Percentiles rank a stretch among this genome's conserved stretches.
Evolutionary conservation across 2,329 filamentous ascomycete species (phyloP).

Genomic region (Penicillium digitatum): DNA sequence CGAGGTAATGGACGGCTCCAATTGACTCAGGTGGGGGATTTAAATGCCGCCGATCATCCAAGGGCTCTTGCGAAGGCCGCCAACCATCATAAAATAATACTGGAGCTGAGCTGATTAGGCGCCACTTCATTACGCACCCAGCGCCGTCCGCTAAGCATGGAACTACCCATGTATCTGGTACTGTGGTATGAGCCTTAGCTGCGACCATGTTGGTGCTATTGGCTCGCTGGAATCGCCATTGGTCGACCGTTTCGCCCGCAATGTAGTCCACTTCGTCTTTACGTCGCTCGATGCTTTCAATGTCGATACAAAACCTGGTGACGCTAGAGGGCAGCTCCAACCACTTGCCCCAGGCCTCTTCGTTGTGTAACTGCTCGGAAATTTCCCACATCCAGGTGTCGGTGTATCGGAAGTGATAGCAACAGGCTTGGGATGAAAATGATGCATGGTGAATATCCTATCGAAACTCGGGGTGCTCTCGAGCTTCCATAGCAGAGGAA

Average conservation of each 20-base stretch:
- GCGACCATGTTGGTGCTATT: constrained; percentile 35
- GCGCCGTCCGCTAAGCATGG: constrained; percentile 38
- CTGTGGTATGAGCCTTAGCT: constrained; percentile 25
- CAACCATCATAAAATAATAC: constrained; percentile 47
- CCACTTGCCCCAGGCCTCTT: constrained; percentile 37
- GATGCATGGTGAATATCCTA: constrained; percentile 23
- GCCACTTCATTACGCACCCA: constrained; percentile 46
- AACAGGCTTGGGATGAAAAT: constrained; percentile 37
- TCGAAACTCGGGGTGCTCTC: constrained; percentile 29
- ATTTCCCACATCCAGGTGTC: constrained; percentile 50
- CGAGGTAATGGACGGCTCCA: background rate
- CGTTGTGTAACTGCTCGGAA: constrained; percentile 37
- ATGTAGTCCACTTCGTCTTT: constrained; percentile 46
- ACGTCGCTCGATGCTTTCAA: constrained; percentile 49
- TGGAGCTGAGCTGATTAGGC: constrained; percentile 40
- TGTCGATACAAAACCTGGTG: constrained; percentile 43
- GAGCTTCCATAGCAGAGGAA: constrained; percentile 44
- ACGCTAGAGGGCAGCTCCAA: constrained; percentile 35
- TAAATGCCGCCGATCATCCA: background rate
- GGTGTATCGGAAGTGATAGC: constrained; percentile 49
- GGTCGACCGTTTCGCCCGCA: constrained; percentile 34
- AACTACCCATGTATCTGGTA: constrained; percentile 45
- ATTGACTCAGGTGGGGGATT: background rate
- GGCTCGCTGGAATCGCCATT: constrained; percentile 37
- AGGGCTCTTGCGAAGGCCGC: constrained; percentile 9